These are phyloP conservation scores for Ramalina intermedia DNA, from an alignment of 495 filamentous ascomycete genomes.

Conservation along the genomic window DNA sequence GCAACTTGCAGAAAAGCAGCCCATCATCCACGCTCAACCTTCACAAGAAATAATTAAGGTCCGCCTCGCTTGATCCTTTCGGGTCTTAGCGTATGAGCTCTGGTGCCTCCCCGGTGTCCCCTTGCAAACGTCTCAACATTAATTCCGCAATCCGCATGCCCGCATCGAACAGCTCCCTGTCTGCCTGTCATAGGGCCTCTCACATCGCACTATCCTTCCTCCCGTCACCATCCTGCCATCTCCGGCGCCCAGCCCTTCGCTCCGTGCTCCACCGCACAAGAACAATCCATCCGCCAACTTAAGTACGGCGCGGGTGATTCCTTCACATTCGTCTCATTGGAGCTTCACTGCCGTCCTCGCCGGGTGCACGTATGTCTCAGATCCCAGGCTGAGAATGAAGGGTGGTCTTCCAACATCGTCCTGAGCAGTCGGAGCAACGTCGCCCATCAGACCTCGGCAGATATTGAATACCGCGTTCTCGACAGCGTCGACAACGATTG, in stretches of 20 bases:
- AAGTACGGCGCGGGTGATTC: neutral
- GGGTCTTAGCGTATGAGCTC: neutral
- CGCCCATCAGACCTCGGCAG: no score
- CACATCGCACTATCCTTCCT: neutral
- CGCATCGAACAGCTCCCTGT: neutral
- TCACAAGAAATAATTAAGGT: neutral
- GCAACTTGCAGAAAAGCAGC: neutral
- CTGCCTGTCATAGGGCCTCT: neutral
- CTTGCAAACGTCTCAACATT: neutral
- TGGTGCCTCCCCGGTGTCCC: neutral
- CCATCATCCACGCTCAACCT: neutral
- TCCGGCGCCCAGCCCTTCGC: no score
- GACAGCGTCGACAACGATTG: no score
- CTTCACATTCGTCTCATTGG: neutral
- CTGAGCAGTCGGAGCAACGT: no score
- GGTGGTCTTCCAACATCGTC: no score
- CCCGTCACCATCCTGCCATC: neutral
- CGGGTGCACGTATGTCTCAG: no score
- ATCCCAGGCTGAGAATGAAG: no score
- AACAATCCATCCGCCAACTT: no score
- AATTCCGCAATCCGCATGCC: neutral
- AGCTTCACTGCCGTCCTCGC: no score
- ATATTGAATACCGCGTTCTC: no score
- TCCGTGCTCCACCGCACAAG: no score
- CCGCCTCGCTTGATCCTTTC: neutral